These are phyloP conservation scores for Alnus glutinosa DNA, from an alignment of 306 rosid genomes.

Conservation along the genomic window DNA sequence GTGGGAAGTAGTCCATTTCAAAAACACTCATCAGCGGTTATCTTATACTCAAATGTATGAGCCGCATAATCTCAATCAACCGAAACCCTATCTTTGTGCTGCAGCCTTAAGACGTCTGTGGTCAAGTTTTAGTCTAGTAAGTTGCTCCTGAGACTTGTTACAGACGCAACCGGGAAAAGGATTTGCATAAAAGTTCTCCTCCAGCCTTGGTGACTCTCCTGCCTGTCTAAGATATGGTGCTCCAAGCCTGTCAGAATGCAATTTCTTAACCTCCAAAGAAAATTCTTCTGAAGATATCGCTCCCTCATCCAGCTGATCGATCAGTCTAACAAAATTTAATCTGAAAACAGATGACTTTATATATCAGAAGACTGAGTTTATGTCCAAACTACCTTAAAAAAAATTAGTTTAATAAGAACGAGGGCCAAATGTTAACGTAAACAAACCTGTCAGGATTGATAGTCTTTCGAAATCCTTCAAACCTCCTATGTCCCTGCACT, in stretches of 20 bases:
- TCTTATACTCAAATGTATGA: constrained; percentile 19
- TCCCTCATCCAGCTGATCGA: constrained; percentile 63
- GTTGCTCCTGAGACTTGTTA: constrained; percentile 50
- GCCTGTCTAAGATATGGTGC: constrained; percentile 68
- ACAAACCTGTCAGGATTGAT: constrained; percentile 91
- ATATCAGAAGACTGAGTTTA: constrained; percentile 15
- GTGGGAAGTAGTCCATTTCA: constrained; percentile 37
- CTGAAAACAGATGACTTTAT: constrained; percentile 41
- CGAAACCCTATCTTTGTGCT: constrained; percentile 44
- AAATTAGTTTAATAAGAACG: background rate
- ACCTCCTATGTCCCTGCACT: constrained; percentile 92
- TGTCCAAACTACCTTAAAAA: background rate
- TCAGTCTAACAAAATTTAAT: constrained; percentile 66
- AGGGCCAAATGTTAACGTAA: background rate
- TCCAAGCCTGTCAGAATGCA: constrained; percentile 75
- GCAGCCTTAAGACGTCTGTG: constrained; percentile 32
- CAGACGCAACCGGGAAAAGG: constrained; percentile 95
- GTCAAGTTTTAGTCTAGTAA: constrained; percentile 33
- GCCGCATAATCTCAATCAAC: constrained; percentile 17
- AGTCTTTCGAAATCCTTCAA: constrained; percentile 87
- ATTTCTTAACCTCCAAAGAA: constrained; percentile 51
- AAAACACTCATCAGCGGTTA: constrained; percentile 32
- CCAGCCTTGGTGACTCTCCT: constrained; percentile 78
- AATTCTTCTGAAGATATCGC: constrained; percentile 64
- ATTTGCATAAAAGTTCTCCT: constrained; percentile 93